These are phyloP conservation scores for Aquilaria malaccensis DNA, from an alignment of 345 rosid species.

Conservation along the genomic window DNA sequence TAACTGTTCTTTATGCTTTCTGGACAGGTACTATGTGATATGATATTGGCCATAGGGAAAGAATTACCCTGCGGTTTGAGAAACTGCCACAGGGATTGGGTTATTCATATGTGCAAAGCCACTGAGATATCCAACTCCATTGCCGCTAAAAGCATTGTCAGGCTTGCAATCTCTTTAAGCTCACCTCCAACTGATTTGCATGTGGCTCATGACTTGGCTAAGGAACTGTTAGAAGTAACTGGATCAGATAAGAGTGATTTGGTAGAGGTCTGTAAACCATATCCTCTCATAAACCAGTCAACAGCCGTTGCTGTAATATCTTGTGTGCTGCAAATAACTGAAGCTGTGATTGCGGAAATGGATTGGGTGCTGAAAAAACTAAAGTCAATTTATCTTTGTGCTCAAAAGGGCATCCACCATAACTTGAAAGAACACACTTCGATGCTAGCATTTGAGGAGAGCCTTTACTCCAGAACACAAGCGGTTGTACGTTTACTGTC, in stretches of 20 bases:
- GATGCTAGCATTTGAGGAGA: constrained; percentile 43
- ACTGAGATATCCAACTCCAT: constrained; percentile 30
- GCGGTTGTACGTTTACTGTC: constrained; percentile 53
- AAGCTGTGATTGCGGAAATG: constrained; percentile 42
- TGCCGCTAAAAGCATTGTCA: constrained; percentile 44
- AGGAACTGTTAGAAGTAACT: constrained; percentile 38
- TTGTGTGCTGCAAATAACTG: constrained; percentile 49
- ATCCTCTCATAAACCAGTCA: constrained; percentile 43
- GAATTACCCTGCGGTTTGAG: constrained; percentile 47
- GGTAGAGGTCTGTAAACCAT: constrained; percentile 31
- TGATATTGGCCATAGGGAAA: constrained; percentile 36
- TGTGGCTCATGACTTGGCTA: constrained; percentile 40
- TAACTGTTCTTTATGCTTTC: neutral
- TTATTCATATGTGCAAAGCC: constrained; percentile 46
- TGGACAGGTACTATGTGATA: constrained; percentile 58
- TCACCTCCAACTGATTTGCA: constrained; percentile 48
- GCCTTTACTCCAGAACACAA: constrained; percentile 49
- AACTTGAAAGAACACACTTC: constrained; percentile 26
- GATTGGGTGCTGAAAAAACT: constrained; percentile 64
- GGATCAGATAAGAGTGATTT: constrained; percentile 25
- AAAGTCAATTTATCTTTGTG: constrained; percentile 31
- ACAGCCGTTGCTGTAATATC: constrained; percentile 39
- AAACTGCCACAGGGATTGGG: constrained; percentile 60
- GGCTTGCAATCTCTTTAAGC: constrained; percentile 44
- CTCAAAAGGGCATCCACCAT: constrained; percentile 28